These are phyloP conservation scores for Monosporascus sp. DNA, from an alignment of 2,329 filamentous ascomycete species.

Conservation along the genomic window DNA sequence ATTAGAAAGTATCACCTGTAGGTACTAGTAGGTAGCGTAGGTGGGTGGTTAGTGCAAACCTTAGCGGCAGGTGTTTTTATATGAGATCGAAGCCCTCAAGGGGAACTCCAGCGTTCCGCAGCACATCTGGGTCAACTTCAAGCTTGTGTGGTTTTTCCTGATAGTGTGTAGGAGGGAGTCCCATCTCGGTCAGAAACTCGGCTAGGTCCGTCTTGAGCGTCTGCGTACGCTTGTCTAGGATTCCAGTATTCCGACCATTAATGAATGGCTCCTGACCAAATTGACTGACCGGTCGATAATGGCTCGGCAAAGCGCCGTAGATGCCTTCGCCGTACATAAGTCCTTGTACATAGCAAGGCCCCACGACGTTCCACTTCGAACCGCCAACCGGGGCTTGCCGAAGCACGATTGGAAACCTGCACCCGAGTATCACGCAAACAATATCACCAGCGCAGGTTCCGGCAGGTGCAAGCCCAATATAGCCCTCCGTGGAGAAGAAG, in stretches of 20 bases:
- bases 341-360: neutral
- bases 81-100: neutral
- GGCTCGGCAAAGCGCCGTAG: neutral
- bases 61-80: too few relatives aligned
- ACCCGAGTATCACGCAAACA: neutral
- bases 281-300: neutral
- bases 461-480: neutral
- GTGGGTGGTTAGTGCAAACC: too few relatives aligned
- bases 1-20: too few relatives aligned
- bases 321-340: neutral
- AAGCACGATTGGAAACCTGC: neutral
- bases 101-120: neutral
- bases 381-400: neutral
- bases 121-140: neutral
- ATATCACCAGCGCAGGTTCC: neutral
- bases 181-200: neutral
- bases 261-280: neutral
- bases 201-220: neutral
- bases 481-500: neutral
- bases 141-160: neutral
- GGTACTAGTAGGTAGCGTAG: too few relatives aligned
- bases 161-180: neutral
- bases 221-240: neutral
- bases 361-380: neutral
- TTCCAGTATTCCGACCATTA: neutral